These are phyloP conservation scores for Henckelia pumila DNA, from an alignment of 257 asterid genomes.

Conservation along the genomic window DNA sequence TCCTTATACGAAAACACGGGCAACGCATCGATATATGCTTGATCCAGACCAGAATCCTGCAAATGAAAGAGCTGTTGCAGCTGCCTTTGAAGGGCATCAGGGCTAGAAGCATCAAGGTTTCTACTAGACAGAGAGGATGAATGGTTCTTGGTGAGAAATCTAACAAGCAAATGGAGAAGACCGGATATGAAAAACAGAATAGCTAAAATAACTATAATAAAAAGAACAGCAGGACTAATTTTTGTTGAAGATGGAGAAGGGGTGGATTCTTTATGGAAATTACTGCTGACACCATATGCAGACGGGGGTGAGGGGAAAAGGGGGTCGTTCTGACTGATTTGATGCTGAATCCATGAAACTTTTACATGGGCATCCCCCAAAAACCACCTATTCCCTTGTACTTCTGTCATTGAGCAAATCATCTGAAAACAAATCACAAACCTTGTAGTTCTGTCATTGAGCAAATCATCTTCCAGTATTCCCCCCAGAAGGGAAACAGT, in stretches of 20 bases:
- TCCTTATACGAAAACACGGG: too few relatives aligned
- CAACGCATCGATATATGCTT: too few relatives aligned
- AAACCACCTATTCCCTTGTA: constrained; percentile 40
- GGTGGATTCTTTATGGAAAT: constrained; percentile 37
- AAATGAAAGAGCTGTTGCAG: too few relatives aligned
- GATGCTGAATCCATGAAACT: constrained; percentile 44
- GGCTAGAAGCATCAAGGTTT: constrained; percentile 54
- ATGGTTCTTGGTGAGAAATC: constrained; percentile 80
- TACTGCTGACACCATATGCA: constrained; percentile 25
- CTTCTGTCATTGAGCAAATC: constrained; percentile 32
- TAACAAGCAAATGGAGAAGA: constrained; percentile 82
- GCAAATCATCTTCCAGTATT: too few relatives aligned
- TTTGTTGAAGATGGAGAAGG: constrained; percentile 53
- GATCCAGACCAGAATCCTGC: too few relatives aligned
- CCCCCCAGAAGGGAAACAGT: constrained; percentile 6
- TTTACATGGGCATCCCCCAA: constrained; percentile 48
- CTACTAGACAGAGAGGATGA: constrained; percentile 56
- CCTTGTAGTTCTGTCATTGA: too few relatives aligned
- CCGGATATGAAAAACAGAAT: constrained; percentile 91
- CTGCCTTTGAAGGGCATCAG: too few relatives aligned
- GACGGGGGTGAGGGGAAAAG: constrained; percentile 38
- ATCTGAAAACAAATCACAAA: constrained; percentile 26
- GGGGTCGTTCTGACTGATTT: constrained; percentile 37
- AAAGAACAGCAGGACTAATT: constrained; percentile 84
- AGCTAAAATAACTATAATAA: constrained; percentile 75